phyloP scores from a whole-genome alignment of 441 rosid species.

The Capsella rubella region DNA sequence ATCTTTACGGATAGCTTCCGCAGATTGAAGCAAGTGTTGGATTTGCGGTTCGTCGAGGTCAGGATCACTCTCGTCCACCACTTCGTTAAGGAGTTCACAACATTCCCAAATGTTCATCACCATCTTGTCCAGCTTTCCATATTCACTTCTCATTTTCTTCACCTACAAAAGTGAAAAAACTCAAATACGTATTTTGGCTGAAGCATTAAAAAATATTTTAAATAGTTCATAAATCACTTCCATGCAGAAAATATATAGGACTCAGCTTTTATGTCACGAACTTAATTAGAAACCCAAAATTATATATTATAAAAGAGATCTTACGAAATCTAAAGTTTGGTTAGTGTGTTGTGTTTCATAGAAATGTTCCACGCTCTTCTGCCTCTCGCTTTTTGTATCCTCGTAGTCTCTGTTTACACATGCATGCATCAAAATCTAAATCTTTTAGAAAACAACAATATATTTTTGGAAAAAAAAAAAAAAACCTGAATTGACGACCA shows the following conservation, averaged over 20 bases:
- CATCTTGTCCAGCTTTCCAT: conserved; percentile 63
- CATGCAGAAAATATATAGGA: conserved; percentile 6
- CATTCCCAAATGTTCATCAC: conserved; percentile 95
- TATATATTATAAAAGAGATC: conserved; percentile 7
- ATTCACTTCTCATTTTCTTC: conserved; percentile 62
- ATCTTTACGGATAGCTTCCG: conserved; percentile 87
- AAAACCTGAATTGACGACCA: conserved; percentile 56
- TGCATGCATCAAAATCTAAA: neutral
- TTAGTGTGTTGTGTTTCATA: conserved; percentile 72
- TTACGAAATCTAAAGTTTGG: conserved; percentile 76
- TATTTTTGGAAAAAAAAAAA: neutral
- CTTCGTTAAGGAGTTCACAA: conserved; percentile 79
- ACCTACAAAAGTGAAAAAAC: conserved; percentile 53
- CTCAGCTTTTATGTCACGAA: neutral
- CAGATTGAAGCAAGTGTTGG: conserved; percentile 86
- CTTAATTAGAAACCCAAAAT: neutral
- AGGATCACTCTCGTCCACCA: conserved; percentile 90
- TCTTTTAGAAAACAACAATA: neutral
- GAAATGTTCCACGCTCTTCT: conserved; percentile 69
- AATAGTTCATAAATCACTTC: neutral
- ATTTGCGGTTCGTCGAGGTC: conserved; percentile 94
- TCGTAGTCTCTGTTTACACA: conserved; percentile 59
- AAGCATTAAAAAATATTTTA: neutral
- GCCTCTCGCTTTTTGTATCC: conserved; percentile 61
- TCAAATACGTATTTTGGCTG: neutral